A percentile compares a stretch with the other conserved stretches of the same genome.
Conservation (phyloP, 179 eudicot species). For the Beta macrorhiza region DNA sequence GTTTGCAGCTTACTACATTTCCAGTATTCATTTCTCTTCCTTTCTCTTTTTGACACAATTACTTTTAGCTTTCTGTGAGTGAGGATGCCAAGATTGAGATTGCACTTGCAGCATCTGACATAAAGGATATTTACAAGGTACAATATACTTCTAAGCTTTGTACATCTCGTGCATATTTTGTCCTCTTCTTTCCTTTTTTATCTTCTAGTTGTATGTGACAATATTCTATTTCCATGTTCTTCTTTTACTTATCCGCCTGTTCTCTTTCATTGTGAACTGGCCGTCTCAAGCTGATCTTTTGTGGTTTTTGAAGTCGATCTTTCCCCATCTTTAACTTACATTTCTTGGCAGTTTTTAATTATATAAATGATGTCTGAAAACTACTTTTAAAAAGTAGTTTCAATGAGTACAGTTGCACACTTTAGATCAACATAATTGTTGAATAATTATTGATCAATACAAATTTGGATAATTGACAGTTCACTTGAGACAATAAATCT, state of each 20-base stretch:
- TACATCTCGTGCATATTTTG: neutral
- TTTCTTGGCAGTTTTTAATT: no score
- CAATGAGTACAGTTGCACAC: neutral
- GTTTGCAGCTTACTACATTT: no score
- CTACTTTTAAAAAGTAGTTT: neutral
- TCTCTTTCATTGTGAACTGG: neutral
- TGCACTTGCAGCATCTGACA: slow-evolving; percentile 49
- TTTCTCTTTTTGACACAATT: neutral
- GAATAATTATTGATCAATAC: neutral
- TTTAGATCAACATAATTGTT: neutral
- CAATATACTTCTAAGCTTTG: neutral
- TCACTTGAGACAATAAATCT: neutral
- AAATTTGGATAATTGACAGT: neutral
- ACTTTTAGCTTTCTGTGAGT: slow-evolving; percentile 38
- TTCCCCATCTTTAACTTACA: neutral
- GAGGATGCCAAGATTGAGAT: slow-evolving; percentile 43
- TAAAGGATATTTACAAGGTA: slow-evolving; percentile 70
- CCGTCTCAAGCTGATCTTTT: neutral
- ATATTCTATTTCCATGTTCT: neutral
- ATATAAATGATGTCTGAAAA: neutral
- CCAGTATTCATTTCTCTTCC: neutral
- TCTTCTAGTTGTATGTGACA: neutral
- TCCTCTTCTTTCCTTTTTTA: neutral
- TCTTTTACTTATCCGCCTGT: neutral
- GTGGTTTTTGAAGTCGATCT: neutral